Percentiles rank a stretch among this genome's conserved stretches.
Conservation (phyloP, 2,329 filamentous ascomycete species). For the Bipolaris sorokiniana region DNA sequence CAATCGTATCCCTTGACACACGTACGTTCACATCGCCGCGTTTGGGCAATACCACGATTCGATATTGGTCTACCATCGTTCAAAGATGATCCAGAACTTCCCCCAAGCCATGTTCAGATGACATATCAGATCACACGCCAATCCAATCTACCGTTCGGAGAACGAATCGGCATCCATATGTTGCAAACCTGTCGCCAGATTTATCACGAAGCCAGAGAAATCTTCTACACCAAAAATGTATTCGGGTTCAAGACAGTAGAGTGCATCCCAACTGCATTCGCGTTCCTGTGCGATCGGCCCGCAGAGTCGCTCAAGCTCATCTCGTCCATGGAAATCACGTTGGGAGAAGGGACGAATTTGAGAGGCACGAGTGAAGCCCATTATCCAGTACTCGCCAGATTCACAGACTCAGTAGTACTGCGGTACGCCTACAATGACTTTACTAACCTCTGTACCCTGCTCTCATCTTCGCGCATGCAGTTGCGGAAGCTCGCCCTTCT, state of each 20-base stretch:
- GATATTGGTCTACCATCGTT: constrained; percentile 21
- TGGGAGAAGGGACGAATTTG: constrained; percentile 30
- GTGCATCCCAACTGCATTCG: constrained; percentile 30
- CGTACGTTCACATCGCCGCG: constrained; percentile 15
- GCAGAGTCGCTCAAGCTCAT: constrained; percentile 20
- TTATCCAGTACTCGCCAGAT: constrained; percentile 21
- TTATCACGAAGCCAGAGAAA: constrained; percentile 26
- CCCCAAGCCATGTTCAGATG: constrained; percentile 23
- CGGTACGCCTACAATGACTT: constrained; percentile 31
- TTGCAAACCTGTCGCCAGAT: constrained; percentile 31
- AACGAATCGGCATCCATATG: constrained; percentile 15
- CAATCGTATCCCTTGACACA: constrained; percentile 17
- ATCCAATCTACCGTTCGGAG: background rate
- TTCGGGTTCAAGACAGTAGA: constrained; percentile 32
- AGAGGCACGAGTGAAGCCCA: constrained; percentile 20
- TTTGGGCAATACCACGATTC: constrained; percentile 26
- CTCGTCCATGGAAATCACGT: constrained; percentile 22
- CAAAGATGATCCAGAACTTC: constrained; percentile 6
- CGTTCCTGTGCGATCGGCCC: constrained; percentile 32
- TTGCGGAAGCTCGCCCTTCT: constrained; percentile 24
- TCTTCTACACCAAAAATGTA: constrained; percentile 32
- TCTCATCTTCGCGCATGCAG: constrained; percentile 26
- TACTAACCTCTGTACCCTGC: constrained; percentile 27
- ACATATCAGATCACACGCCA: constrained; percentile 27
- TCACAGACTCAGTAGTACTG: constrained; percentile 25